Percentiles rank a stretch among this genome's conserved stretches.
Conservation (phyloP, 2,329 filamentous ascomycete genomes). For the Nigrospora osmanthi region DNA sequence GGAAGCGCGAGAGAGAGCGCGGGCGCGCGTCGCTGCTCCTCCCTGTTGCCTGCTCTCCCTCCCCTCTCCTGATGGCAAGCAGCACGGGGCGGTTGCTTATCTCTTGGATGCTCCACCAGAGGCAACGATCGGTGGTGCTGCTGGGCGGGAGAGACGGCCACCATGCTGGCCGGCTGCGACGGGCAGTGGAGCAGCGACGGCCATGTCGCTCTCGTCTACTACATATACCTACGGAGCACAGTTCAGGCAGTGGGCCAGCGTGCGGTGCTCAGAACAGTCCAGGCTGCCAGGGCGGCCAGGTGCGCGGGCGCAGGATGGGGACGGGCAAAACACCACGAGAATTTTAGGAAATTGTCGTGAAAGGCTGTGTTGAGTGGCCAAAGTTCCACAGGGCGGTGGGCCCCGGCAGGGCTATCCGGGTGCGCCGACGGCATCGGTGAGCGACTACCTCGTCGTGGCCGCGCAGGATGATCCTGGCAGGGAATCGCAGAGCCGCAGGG, state of each 20-base stretch:
- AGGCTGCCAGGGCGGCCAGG: background rate
- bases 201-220: background rate
- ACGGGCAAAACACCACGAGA: background rate
- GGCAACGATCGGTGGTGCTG: background rate
- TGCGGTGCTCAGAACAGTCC: background rate
- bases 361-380: background rate
- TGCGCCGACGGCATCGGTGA: background rate
- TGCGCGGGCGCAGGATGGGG: background rate
- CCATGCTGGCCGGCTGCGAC: background rate
- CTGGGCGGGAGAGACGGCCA: background rate
- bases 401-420: background rate
- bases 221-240: background rate
- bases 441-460: no score
- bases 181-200: background rate
- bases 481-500: no score
- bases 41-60: no score
- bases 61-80: no score
- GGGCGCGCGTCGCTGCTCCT: no score
- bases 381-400: background rate
- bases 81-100: background rate
- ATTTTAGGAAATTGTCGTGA: conserved; percentile 2
- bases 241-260: background rate
- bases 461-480: no score
- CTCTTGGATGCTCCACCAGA: background rate
- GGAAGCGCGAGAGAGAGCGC: no score